Conservation (phyloP, 768 basidiomycete genomes). For the Pleurotus tuoliensis region DNA sequence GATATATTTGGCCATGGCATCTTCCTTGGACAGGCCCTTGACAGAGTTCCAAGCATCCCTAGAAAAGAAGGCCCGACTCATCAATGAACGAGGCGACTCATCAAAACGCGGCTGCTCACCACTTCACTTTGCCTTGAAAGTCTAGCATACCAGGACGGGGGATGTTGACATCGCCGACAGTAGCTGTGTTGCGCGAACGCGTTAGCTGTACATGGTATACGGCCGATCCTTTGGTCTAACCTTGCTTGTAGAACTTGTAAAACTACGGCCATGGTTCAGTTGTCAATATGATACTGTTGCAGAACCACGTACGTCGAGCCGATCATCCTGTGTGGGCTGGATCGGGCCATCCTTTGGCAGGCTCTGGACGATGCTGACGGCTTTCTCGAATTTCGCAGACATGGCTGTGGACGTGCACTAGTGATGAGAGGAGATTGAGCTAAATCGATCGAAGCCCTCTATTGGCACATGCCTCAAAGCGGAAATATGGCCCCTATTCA, state of each 20-base stretch:
- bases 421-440: no score
- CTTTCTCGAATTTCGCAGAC: constrained; percentile 62
- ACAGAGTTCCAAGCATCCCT: constrained; percentile 87
- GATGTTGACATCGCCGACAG: constrained; percentile 67
- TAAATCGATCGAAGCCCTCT: no score
- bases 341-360: constrained; percentile 82
- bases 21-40: constrained; percentile 63
- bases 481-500: neutral
- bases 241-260: constrained; percentile 94
- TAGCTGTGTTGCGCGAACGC: constrained; percentile 42
- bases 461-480: no score
- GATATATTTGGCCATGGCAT: constrained; percentile 72
- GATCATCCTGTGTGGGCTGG: constrained; percentile 66
- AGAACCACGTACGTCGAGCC: constrained; percentile 66
- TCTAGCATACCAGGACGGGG: constrained; percentile 72
- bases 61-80: constrained; percentile 7
- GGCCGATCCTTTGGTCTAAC: constrained; percentile 30
- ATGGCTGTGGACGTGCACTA: constrained; percentile 42
- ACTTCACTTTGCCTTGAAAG: constrained; percentile 87
- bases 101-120: constrained; percentile 41
- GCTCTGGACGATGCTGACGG: constrained; percentile 57
- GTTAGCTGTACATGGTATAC: neutral
- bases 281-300: no score
- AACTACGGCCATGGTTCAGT: constrained; percentile 48
- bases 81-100: constrained; percentile 1